These are phyloP conservation scores for Aspergillus baeticus DNA, from an alignment of 495 filamentous ascomycete genomes.

Conservation along the genomic window DNA sequence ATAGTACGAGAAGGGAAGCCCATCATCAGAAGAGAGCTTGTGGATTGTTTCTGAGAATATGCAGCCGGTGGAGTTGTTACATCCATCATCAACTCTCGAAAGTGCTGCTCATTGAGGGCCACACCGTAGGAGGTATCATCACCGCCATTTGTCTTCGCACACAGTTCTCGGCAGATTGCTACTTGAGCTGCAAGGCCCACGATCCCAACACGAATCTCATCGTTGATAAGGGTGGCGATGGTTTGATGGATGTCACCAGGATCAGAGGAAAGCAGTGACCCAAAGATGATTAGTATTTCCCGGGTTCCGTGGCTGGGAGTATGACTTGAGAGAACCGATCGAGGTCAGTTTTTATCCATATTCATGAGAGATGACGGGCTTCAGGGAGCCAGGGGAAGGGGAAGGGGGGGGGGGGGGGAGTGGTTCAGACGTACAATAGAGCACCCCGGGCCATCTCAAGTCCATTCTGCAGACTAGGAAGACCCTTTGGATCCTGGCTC, in stretches of 20 bases:
- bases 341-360: slow-evolving; percentile 17
- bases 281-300: slow-evolving; percentile 88
- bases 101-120: slow-evolving; percentile 84
- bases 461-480: slow-evolving; percentile 90
- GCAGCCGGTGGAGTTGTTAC: slow-evolving; percentile 86
- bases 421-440: slow-evolving; percentile 65
- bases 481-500: slow-evolving; percentile 78
- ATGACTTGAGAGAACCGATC: slow-evolving; percentile 54
- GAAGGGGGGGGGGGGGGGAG: too few species aligned
- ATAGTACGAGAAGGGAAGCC: slow-evolving; percentile 94
- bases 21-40: slow-evolving; percentile 90
- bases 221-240: slow-evolving; percentile 68
- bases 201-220: slow-evolving; percentile 82
- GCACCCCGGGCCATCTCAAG: slow-evolving; percentile 90
- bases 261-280: slow-evolving; percentile 84
- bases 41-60: slow-evolving; percentile 62
- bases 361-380: background rate
- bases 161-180: slow-evolving; percentile 89
- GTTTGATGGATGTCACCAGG: slow-evolving; percentile 95
- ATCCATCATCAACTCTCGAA: slow-evolving; percentile 82
- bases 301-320: slow-evolving; percentile 89
- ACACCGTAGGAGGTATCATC: slow-evolving; percentile 76
- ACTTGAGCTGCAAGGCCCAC: slow-evolving; percentile 90
- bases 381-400: too few species aligned
- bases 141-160: slow-evolving; percentile 76